A percentile compares a stretch with the other conserved stretches of the same genome.
Evolutionary conservation across 2,329 filamentous ascomycete species (phyloP).

Genomic region (Diaporthe aspalathi): DNA sequence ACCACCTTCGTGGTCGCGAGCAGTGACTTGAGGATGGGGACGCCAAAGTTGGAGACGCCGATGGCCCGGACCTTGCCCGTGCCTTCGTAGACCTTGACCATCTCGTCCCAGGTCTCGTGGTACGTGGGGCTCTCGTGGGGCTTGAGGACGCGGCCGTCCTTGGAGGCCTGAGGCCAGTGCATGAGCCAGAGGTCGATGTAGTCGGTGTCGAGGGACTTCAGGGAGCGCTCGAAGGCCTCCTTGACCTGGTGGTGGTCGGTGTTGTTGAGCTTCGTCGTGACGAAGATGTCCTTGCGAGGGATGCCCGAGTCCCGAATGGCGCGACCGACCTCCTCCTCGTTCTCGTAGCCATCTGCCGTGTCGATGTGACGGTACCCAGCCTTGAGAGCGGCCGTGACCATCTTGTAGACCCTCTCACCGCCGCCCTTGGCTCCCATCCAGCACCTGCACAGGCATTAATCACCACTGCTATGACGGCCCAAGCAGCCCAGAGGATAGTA

Average conservation of each 20-base stretch:
- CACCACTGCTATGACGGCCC: neutral
- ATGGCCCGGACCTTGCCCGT: constrained; percentile 73
- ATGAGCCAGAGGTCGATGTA: constrained; percentile 67
- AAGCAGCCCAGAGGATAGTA: neutral
- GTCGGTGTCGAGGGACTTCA: constrained; percentile 62
- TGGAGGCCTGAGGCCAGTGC: constrained; percentile 36
- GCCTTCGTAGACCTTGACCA: constrained; percentile 57
- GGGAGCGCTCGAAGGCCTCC: constrained; percentile 46
- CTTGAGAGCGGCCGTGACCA: constrained; percentile 46
- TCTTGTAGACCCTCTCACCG: constrained; percentile 29
- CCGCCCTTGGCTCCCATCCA: constrained; percentile 35
- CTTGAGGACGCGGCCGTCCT: constrained; percentile 9
- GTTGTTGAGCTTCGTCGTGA: constrained; percentile 49
- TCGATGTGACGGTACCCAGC: constrained; percentile 49
- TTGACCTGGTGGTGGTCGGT: constrained; percentile 46
- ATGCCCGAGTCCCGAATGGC: constrained; percentile 49
- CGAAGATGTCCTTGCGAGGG: constrained; percentile 49
- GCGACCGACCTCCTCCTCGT: constrained; percentile 47
- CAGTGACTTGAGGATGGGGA: constrained; percentile 73
- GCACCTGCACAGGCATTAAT: constrained; percentile 26
- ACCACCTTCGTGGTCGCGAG: constrained; percentile 62
- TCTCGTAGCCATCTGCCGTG: constrained; percentile 45
- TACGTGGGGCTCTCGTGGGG: constrained; percentile 34
- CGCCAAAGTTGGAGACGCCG: constrained; percentile 76
- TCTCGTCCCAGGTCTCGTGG: constrained; percentile 38